Evolutionary conservation across 108 stramenopile genomes (phyloP).

Genomic region (Mayamaea pseudoterrestris): DNA sequence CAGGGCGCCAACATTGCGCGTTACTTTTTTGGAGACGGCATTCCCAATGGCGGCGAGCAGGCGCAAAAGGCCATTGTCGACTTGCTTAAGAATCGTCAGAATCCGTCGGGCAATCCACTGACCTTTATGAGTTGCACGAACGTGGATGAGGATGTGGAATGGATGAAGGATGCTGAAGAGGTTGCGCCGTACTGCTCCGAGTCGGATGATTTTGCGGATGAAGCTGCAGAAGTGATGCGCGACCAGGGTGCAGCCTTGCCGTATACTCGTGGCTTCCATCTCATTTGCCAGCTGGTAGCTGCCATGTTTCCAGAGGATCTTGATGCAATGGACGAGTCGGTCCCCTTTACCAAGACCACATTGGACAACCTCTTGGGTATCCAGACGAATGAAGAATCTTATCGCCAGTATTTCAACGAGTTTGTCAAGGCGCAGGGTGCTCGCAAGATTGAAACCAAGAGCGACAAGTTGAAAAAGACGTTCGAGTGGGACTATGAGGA

Average conservation of each 20-base stretch:
- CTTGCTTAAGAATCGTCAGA: constrained; percentile 12
- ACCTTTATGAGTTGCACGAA: constrained; percentile 32
- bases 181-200: constrained; percentile 24
- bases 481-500: constrained; percentile 13
- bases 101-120: constrained; percentile 18
- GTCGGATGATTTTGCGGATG: constrained; percentile 28
- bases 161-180: constrained; percentile 26
- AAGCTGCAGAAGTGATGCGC: constrained; percentile 23
- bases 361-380: constrained; percentile 34
- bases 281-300: constrained; percentile 21
- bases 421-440: constrained; percentile 18
- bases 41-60: constrained; percentile 13
- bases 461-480: constrained; percentile 18
- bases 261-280: constrained; percentile 29
- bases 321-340: constrained; percentile 39
- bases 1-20: constrained; percentile 8
- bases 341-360: constrained; percentile 33
- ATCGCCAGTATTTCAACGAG: constrained; percentile 25
- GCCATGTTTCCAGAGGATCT: constrained; percentile 39
- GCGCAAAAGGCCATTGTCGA: constrained; percentile 12
- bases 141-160: constrained; percentile 20
- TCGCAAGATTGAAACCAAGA: constrained; percentile 11
- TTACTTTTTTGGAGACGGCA: constrained; percentile 21
- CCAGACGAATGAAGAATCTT: constrained; percentile 18
- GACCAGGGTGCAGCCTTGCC: constrained; percentile 38